Conservation (phyloP, 805 yeast genomes). For the Hemisphaericaspora nanyangensis region DNA sequence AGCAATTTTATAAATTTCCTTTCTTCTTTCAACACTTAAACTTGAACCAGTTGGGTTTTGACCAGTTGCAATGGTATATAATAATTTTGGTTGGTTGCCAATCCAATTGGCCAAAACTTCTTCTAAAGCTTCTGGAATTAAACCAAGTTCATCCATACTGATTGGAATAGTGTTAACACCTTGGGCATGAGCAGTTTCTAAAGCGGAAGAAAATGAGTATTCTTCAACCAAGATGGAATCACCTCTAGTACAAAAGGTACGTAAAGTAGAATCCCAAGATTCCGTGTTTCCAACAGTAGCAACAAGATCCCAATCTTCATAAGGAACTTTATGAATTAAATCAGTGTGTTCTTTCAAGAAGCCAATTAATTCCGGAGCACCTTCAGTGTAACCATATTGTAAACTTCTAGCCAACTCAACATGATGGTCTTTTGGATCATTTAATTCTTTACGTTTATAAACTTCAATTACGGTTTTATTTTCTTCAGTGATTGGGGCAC, state of each 20-base stretch:
- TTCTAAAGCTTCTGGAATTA: slow-evolving; percentile 68
- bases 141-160: slow-evolving; percentile 74
- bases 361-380: slow-evolving; percentile 64
- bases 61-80: slow-evolving; percentile 93
- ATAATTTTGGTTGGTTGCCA: slow-evolving; percentile 72
- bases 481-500: slow-evolving; percentile 48
- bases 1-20: slow-evolving; percentile 69
- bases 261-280: slow-evolving; percentile 77
- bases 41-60: slow-evolving; percentile 98
- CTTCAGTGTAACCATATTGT: slow-evolving; percentile 87
- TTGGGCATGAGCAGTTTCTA: slow-evolving; percentile 74
- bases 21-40: slow-evolving; percentile 71
- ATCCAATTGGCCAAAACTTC: slow-evolving; percentile 65
- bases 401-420: slow-evolving; percentile 79
- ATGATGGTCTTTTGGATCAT: slow-evolving; percentile 31
- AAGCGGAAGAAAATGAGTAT: slow-evolving; percentile 76
- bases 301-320: slow-evolving; percentile 65
- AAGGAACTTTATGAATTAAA: slow-evolving; percentile 41
- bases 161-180: slow-evolving; percentile 69
- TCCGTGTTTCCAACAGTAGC: slow-evolving; percentile 86
- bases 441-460: slow-evolving; percentile 22
- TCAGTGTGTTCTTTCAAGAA: slow-evolving; percentile 77
- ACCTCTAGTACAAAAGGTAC: slow-evolving; percentile 74
- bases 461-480: slow-evolving; percentile 42
- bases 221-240: slow-evolving; percentile 84